Evolutionary conservation across 208 protist species (phyloP).

Genomic region (Leishmania amazonensis): DNA sequence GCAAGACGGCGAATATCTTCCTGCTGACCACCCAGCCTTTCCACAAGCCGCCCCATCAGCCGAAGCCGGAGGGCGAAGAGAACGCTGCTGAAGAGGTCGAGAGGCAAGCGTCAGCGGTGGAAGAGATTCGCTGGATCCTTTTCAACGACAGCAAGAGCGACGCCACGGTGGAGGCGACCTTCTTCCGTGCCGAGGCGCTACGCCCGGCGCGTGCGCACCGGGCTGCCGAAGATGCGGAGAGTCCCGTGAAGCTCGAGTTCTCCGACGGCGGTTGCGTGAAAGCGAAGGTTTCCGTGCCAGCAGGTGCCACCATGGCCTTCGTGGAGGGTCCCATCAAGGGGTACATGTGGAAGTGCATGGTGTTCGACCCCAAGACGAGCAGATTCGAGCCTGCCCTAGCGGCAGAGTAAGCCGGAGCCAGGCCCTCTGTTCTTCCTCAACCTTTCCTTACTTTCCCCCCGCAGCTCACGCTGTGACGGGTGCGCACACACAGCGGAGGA

Average conservation of each 20-base stretch:
- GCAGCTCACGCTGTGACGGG: not conserved
- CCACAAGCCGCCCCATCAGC: conserved; percentile 1
- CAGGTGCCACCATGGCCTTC: conserved; percentile 32
- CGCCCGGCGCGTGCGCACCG: conserved; percentile 12
- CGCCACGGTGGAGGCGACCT: conserved; percentile 42
- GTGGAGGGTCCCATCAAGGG: conserved; percentile 40
- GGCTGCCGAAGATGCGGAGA: not conserved
- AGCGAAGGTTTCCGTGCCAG: conserved; percentile 22
- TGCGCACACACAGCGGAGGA: too few species aligned
- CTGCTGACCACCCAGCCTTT: conserved; percentile 27
- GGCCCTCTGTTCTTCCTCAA: not conserved
- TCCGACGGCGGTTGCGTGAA: conserved; percentile 15
- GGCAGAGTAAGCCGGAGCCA: not conserved
- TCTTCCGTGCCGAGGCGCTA: conserved; percentile 37
- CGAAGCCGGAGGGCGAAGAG: not conserved
- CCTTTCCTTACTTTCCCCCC: not conserved
- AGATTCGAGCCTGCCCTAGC: conserved; percentile 26
- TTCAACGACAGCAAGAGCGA: conserved; percentile 48
- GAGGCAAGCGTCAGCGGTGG: conserved; percentile 8
- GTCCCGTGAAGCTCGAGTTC: conserved; percentile 8
- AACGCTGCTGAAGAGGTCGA: not conserved
- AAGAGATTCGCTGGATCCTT: conserved; percentile 33
- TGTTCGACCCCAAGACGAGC: conserved; percentile 25
- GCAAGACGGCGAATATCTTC: conserved; percentile 25
- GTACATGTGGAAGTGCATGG: conserved; percentile 47